Evolutionary conservation across 129 eudicot species (phyloP), one percentile per base, ranked within the genome.

Genomic region (Saussurea involucrata): DNA sequence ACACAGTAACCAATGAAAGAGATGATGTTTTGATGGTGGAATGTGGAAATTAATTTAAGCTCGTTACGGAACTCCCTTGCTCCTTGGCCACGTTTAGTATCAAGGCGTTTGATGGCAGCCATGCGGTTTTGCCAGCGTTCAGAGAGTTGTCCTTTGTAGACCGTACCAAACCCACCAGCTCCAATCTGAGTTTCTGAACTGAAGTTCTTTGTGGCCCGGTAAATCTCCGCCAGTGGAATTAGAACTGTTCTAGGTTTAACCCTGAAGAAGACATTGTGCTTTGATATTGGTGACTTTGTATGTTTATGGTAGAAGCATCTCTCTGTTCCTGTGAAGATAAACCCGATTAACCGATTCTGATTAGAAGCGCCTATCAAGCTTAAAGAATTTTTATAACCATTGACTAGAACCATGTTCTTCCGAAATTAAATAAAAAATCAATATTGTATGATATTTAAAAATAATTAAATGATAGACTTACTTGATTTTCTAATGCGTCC

Each of bases 11-110:
- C 76, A 53, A 72, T 49, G 66, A 72, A 72, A 8, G n/a, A 27
- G 76, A 49, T 72, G 29, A 72, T 72, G 76, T 72, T 72, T 53
- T 57, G 42, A 72, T 72, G 76, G 44, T 46, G 36, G 24, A 55
- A 31, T 5, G 3, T 5, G 7, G 63, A 71, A 8, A 71, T n/a
- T 60, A 71, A 6, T 34, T 24, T 15, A 18, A 49, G 64, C 22
- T 71, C 64, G 21, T 15, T n/a, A 1, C 10, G 1, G 64, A 46
- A 71, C 64, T 71, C 61, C 17, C 2, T 6, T 21, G 5, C 18
- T 71, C 75, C 63, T 44, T 46, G 58, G 58, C 20, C 58, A 46
- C 0, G 0, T 3, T 15, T 18, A 9, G 1, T 12, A 65, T 28
- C 20, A 4, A 28, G 69, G 37, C 40, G 69, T 65, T 65, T 65